Evolutionary conservation across 1,284 basidiomycete species (phyloP), one percentile per base, ranked within the genome.

Genomic region (Tilletiopsis washingtonensis): DNA sequence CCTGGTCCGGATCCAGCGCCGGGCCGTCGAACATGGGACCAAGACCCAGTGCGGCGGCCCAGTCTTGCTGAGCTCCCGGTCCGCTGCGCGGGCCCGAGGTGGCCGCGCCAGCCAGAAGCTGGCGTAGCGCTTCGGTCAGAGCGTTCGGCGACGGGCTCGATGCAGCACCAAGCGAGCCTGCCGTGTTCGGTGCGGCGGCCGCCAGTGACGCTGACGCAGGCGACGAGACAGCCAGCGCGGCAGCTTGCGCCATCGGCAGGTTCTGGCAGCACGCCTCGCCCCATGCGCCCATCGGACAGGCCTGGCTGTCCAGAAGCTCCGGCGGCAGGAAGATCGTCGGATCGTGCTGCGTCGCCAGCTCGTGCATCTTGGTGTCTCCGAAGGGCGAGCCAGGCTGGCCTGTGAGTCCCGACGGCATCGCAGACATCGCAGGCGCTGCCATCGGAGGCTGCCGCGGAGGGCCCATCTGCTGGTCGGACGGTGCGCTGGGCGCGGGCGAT

Each of bases 281-380:
- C 46, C 46, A 47, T 21, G 39, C 46, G 6, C 46, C 46, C 46
- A 47, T 47, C 17, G 46, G 46, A 47, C 46, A 47, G 9, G 39
- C 12, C 36, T 47, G 46, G 41, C 25, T 47, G n/a, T 47, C 46
- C 46, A 34, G 39, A n/a, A 47, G n/a, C 14, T 41, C 38, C 21
- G 36, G 17, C 25, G 46, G 46, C 11, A 47, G 25, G n/a, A 40
- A 37, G n/a, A 47, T n/a, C n/a, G n/a, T 24, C 5, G 49, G 45
- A 5, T 49, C 53, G 5, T 57, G 44, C 4, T 41, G 32, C 3
- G 49, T 19, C 5, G 24, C 25, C 7, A 57, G 45, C 4, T 36
- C 32, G 9, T 43, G 40, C 21, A 26, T 40, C 12, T 43, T 49
- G 17, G 40, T 45, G 4, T 43, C 20, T 6, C 45, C 40, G 23